Base-by-base conservation (phyloP, 2,329 filamentous ascomycete genomes). In the Talaromyces sp. region DNA sequence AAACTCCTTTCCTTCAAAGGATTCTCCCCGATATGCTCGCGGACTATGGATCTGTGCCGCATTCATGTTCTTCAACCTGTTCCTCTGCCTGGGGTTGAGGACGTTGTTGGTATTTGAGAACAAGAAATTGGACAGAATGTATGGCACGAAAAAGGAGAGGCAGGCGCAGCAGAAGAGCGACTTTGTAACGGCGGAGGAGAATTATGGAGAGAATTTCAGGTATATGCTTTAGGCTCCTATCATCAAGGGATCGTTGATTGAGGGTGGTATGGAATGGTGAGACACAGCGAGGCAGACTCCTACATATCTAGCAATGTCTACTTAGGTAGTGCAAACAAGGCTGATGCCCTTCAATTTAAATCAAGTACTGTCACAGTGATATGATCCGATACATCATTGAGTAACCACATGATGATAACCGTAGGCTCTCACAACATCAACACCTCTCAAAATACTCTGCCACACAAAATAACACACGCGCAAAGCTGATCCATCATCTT, bases 21-120 rank as follows among this genome's bases (percentile, higher is more conserved):
- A 85, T 52, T 75, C 73, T 11, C 83, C 84, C 11, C 76, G 78
- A 5, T 84, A 80, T 66, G 70, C 79, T 1, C 86, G 84, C 1
- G 88, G 88, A 0, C 84, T 84, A 75, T 80, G 80, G 63, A 83
- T 88, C 3, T 89, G 88, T 68, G 84, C 87, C 0, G 82, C 79
- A 0, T 85, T 90, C 48, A 89, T 88, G 75, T 74, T 89, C 7
- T 77, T 90, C 50, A 87, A 87, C 0, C 84, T 81, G 0, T 65
- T 82, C 0, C 72, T 90, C 6, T 86, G 86, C 0, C 68, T 88
- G 0, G 62, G 77, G 1, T 72, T 89, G 47, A 81, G 87, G 6
- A 77, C 79, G 7, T 74, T 89, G 24, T 78, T 90, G 22, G 79
- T 80, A 14, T 82, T 81, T 75, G 85, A 90, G 76, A 91, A 91